Conservation (phyloP, 805 yeast species). For the Barnettozyma populi region DNA sequence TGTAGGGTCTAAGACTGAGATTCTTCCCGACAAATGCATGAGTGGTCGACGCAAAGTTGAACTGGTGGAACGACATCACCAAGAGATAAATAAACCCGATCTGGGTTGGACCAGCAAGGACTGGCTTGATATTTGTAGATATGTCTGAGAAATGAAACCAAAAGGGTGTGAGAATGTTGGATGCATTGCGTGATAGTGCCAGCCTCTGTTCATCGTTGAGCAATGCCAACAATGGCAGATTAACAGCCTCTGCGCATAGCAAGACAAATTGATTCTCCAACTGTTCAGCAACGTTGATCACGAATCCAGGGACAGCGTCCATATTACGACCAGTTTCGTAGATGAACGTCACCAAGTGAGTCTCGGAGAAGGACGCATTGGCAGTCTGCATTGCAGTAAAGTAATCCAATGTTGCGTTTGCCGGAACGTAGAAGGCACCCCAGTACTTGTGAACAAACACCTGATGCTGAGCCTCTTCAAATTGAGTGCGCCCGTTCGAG, state of each 20-base stretch:
- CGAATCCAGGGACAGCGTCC: constrained; percentile 34
- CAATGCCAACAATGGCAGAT: constrained; percentile 11
- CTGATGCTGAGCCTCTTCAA: constrained; percentile 34
- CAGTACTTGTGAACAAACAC: constrained; percentile 53
- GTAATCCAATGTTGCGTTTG: constrained; percentile 35
- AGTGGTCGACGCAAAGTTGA: constrained; percentile 46
- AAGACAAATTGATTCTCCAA: constrained; percentile 12
- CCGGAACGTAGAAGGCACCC: constrained; percentile 48
- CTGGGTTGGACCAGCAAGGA: constrained; percentile 53
- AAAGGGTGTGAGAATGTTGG: constrained; percentile 13
- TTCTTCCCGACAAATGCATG: constrained; percentile 30
- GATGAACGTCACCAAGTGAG: constrained; percentile 28
- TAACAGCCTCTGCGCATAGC: constrained; percentile 20
- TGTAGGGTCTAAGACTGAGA: constrained; percentile 29
- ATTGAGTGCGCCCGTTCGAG: constrained; percentile 9
- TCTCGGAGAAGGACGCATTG: constrained; percentile 11
- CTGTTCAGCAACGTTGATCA: constrained; percentile 34
- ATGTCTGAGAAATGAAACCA: constrained; percentile 31
- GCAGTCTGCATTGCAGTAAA: constrained; percentile 16
- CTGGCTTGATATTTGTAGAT: constrained; percentile 38
- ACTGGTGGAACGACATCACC: constrained; percentile 64
- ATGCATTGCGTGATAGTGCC: constrained; percentile 25
- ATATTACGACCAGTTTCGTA: constrained; percentile 61
- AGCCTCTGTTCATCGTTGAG: constrained; percentile 6
- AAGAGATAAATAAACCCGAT: constrained; percentile 63